Conservation (phyloP, 768 basidiomycete species). For the Amanita fuliginea region DNA sequence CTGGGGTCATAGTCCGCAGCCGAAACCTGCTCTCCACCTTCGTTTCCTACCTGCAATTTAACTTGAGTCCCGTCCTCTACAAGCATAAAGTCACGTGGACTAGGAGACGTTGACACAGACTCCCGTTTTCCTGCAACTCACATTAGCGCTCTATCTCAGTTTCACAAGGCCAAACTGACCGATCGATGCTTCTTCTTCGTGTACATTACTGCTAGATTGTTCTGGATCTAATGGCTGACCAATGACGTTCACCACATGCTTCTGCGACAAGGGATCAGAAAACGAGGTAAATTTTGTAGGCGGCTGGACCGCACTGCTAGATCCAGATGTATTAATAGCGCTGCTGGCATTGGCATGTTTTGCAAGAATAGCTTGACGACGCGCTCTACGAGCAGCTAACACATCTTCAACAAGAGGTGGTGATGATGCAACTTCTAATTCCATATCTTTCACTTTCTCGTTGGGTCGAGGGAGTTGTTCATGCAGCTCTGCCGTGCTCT, state of each 20-base stretch:
- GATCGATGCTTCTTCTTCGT: constrained; percentile 1
- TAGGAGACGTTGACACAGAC: constrained; percentile 49
- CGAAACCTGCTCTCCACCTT: constrained; percentile 57
- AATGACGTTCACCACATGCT: constrained; percentile 27
- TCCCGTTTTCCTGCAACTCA: constrained; percentile 31
- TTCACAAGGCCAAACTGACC: constrained; percentile 11
- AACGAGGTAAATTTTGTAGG: constrained; percentile 43
- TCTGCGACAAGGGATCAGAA: constrained; percentile 56
- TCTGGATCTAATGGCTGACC: constrained; percentile 9
- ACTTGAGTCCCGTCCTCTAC: constrained; percentile 37
- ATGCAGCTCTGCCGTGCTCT: neutral
- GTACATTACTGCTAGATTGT: neutral
- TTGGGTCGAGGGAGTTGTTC: constrained; percentile 19
- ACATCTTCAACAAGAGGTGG: constrained; percentile 50
- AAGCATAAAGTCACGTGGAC: constrained; percentile 50
- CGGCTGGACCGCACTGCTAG: constrained; percentile 69
- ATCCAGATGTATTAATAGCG: constrained; percentile 41
- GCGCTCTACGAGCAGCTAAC: constrained; percentile 59
- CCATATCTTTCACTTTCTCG: constrained; percentile 32
- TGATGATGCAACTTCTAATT: constrained; percentile 42
- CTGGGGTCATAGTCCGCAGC: constrained; percentile 87
- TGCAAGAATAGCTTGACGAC: constrained; percentile 68
- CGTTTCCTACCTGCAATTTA: constrained; percentile 33
- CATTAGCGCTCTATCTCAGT: neutral
- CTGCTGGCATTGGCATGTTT: constrained; percentile 51